These are phyloP conservation scores for Rhynchospora tenuis DNA, from an alignment of 176 grass and related monocot genomes.

Conservation along the genomic window DNA sequence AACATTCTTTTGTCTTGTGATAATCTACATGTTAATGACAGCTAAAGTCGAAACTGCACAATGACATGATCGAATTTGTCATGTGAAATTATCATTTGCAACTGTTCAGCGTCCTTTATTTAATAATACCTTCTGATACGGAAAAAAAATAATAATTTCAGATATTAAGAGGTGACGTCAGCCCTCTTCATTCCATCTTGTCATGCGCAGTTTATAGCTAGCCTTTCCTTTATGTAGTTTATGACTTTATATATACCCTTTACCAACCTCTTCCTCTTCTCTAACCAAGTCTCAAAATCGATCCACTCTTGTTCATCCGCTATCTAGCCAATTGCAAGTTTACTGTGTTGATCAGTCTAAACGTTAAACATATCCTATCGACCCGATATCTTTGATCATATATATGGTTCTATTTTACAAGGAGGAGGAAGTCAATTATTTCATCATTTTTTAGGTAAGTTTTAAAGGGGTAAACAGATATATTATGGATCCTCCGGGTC, in stretches of 20 bases:
- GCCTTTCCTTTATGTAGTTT: slow-evolving; percentile 19
- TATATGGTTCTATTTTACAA: slow-evolving; percentile 5
- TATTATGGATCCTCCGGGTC: neutral
- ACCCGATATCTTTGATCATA: neutral
- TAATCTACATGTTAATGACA: neutral
- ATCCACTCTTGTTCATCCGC: neutral
- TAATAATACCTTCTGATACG: neutral
- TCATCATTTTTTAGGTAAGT: slow-evolving; percentile 1
- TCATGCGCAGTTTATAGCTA: slow-evolving; percentile 20
- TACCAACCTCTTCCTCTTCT: slow-evolving; percentile 37
- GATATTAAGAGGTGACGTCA: slow-evolving; percentile 16
- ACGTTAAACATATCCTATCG: neutral
- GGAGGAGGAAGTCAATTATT: neutral
- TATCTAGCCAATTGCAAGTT: neutral
- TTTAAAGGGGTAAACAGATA: neutral
- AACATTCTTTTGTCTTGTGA: neutral
- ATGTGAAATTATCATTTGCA: slow-evolving; percentile 11
- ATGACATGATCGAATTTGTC: neutral
- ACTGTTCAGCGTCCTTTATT: neutral
- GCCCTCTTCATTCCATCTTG: slow-evolving; percentile 20
- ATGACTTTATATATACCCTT: slow-evolving; percentile 38
- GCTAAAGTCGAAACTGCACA: neutral
- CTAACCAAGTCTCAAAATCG: slow-evolving; percentile 10
- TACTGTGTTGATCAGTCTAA: neutral
- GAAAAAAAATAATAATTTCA: neutral